Evolutionary conservation across 371 early-diverging fungal genomes (phyloP).

Genomic region (Mucor plumbeus): DNA sequence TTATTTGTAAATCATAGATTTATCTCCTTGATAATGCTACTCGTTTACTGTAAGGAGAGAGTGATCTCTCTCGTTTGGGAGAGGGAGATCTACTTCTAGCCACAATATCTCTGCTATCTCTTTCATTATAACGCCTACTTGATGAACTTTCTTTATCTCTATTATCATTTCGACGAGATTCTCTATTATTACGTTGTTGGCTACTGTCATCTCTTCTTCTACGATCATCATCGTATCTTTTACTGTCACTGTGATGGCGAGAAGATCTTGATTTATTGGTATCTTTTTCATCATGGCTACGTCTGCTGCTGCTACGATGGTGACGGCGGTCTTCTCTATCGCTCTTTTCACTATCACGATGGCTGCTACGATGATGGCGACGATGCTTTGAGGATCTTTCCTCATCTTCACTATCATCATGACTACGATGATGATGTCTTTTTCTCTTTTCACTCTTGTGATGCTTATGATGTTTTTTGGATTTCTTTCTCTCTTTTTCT

Average conservation of each 20-base stretch:
- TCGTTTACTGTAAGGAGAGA: conserved; percentile 28
- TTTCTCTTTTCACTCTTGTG: conserved; percentile 37
- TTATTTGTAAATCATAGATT: neutral
- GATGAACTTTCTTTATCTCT: conserved; percentile 10
- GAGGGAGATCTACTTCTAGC: neutral
- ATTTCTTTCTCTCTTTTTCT: conserved; percentile 41
- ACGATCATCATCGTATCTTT: neutral
- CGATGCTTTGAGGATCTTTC: conserved; percentile 12
- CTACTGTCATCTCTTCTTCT: conserved; percentile 1
- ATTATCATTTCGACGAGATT: neutral
- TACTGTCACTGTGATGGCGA: neutral
- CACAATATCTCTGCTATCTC: conserved; percentile 8
- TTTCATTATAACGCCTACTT: conserved; percentile 4
- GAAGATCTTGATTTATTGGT: neutral
- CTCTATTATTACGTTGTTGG: neutral
- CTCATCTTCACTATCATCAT: conserved; percentile 22
- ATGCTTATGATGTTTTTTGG: conserved; percentile 50
- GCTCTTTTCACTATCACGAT: neutral
- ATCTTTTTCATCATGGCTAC: neutral
- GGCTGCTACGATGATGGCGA: conserved; percentile 13
- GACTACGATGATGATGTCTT: conserved; percentile 24
- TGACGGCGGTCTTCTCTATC: neutral
- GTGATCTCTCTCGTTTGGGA: conserved; percentile 13
- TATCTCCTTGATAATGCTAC: neutral
- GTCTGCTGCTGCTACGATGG: neutral